Evolutionary conservation across 1,284 basidiomycete species (phyloP), one percentile per base, ranked within the genome.

Genomic region (Trichosporon inkin): DNA sequence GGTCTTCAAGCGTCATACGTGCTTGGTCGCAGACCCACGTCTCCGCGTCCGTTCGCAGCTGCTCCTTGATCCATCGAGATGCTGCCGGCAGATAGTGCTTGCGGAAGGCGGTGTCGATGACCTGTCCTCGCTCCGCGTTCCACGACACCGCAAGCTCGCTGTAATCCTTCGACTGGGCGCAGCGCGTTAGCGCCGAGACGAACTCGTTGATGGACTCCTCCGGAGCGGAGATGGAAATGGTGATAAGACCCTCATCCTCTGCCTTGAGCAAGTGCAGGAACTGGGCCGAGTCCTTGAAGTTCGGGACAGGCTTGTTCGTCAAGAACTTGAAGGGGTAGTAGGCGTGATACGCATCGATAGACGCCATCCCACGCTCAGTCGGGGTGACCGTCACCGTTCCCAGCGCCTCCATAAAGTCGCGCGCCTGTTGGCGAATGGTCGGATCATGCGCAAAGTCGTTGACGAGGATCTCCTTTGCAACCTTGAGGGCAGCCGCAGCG

Each of bases 281-380:
- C 71, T 95, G 92, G 8, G 89, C 81, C 0, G 82, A 63, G 37
- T 86, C 82, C 47, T 86, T 72, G 83, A 97, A 87, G 7, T 85
- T 83, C n/a, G 76, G 75, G 34, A 92, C 83, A 10, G 86, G 88
- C 75, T 98, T 99, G 68, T 88, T 83, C 40, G 84, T 81, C 39
- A 99, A 82, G 80, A 97, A 99, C 82, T 99, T 99, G 85, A 99
- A 99, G 68, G 87, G 87, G 92, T 87, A 92, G 78, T 90, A 96
- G 0, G 86, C 85, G 76, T 97, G 90, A 68, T 88, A 85, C 66
- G 93, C 87, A 70, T 94, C 90, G 56, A 99, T 97, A 74, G 94
- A 92, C 24, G 82, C 81, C 65, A 90, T 81, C n/a, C 96, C 96
- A 57, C 88, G 86, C 56, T 97, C 94, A 0, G 96, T 99, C 0